Base-by-base conservation (phyloP, 2,329 filamentous ascomycete species). In the Sclerotinia spermophila region DNA sequence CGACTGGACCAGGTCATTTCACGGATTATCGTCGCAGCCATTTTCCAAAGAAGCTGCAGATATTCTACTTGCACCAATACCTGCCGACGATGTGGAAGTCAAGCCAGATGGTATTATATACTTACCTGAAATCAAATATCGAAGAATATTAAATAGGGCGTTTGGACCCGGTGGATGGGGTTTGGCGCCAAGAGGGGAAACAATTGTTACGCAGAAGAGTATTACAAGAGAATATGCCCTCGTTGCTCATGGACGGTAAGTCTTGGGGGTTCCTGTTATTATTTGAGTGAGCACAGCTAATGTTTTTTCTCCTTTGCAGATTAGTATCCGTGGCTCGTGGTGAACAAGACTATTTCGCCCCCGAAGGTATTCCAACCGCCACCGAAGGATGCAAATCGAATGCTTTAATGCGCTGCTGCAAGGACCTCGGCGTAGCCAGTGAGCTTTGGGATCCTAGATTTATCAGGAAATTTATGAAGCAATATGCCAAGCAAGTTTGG, bases 361-460 rank as follows among this genome's bases (percentile, higher is more conserved):
- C 93, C 45, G 94, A 97, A 76, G 91, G 92, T 69, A 94, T 99
- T 74, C 94, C 96, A 38, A 97, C 94, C 1, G 94, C 96, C 13
- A 94, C 94, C 72, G 96, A 99, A 82, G 96, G 96, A 68, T 97
- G 94, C 86, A 97, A 97, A 82, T 97, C 94, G 73, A 99, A 99
- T 80, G 96, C 96, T 19, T 86, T 99, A 75, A 96, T 98, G 90
- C 92, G 96, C 71, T 98, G 95, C 86, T 98, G 96, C 85, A 99
- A 99, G 84, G 96, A 99, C 81, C 83, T 99, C 44, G 96, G 96
- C 48, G 92, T 99, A 74, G 96, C 93, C 1, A 94, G 91, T 74
- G 96, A 99, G 82, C 86, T 99, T 30, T 99, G 96, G 96, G 96
- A 99, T 82, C 96, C 96, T 48, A 85, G 92, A 69, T 99, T 92